Evolutionary conservation across 208 protist genomes (phyloP), one percentile per base, ranked within the genome.

Genomic region (Borovskyia barvae): DNA sequence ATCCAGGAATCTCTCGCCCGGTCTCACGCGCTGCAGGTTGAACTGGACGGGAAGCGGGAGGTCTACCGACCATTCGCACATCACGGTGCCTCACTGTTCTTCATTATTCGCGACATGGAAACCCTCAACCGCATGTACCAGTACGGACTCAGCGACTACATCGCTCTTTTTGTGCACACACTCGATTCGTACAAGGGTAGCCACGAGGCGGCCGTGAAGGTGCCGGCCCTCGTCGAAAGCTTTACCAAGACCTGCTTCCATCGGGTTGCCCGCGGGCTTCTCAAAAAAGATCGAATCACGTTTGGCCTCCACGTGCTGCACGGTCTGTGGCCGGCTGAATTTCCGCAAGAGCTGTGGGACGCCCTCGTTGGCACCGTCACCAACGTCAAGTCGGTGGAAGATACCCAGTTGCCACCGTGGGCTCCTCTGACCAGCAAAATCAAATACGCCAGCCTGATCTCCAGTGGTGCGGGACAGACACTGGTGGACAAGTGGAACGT

Each of bases 121-220:
- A 65, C 69, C 24, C 60, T 99, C 24, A 98, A 98, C 74, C 79
- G 83, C 54, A 99, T 99, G 97, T 99, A 99, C 72, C 87, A 96
- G 52, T 99, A 97, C 79, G 90, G 89, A 26, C 83, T 98, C 20
- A 66, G 68, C 29, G 80, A 90, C 37, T 98, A 98, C 77, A 72
- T 99, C 24, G 43, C 17, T 15, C 76, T 95, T 17, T 96, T 95
- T 75, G 75, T 67, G 26, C 61, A 65, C 19, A 85, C 80, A 40
- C 73, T 94, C 32, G 57, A 66, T 20, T 26, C 35, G n/a, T 78
- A 85, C 73, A 61, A 86, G 43, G 77, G 69, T 25, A 50, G 24
- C 42, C 51, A 43, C 36, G 35, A 55, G 28, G 67, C 72, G 0
- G 39, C 29, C 12, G 53, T 46, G 6, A 94, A 92, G 71, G 84